Evolutionary conservation across 768 basidiomycete species (phyloP).

Genomic region (Pulveroboletus sp.): DNA sequence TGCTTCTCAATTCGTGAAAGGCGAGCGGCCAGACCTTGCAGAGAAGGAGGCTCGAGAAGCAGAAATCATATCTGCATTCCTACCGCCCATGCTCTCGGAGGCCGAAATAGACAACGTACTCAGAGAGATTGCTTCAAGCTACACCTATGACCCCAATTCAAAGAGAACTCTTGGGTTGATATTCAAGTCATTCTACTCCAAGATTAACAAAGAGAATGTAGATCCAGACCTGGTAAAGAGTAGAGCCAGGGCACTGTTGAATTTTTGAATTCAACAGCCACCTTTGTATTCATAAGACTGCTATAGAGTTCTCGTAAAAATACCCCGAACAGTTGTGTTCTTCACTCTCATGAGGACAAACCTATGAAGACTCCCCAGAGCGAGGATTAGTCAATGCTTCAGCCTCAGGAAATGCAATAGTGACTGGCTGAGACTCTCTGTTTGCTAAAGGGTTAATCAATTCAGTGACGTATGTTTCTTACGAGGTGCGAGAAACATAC

Average conservation of each 20-base stretch:
- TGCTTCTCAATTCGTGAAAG: slow-evolving; percentile 49
- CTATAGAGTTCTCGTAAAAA: background rate
- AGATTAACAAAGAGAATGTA: slow-evolving; percentile 56
- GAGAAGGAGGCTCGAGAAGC: slow-evolving; percentile 56
- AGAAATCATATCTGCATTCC: slow-evolving; percentile 46
- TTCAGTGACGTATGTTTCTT: background rate
- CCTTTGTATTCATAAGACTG: background rate
- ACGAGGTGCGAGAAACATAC: slow-evolving; percentile 7
- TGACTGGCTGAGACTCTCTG: background rate
- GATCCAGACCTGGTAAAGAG: slow-evolving; percentile 53
- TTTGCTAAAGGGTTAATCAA: background rate
- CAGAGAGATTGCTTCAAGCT: slow-evolving; percentile 33
- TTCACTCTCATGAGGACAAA: background rate
- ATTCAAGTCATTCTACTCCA: slow-evolving; percentile 59
- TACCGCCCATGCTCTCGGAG: slow-evolving; percentile 58
- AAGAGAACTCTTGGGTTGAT: slow-evolving; percentile 39
- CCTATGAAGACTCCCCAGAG: slow-evolving; percentile 1
- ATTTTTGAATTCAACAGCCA: slow-evolving; percentile 2
- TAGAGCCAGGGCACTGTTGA: slow-evolving; percentile 41
- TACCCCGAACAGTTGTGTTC: background rate
- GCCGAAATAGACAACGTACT: slow-evolving; percentile 52
- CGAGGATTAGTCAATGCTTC: background rate
- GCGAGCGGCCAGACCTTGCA: slow-evolving; percentile 61
- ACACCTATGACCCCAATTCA: slow-evolving; percentile 16
- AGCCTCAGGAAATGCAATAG: background rate